These are phyloP conservation scores for Cyclostephanos tholiformis DNA, from an alignment of 108 stramenopile genomes.

Conservation along the genomic window DNA sequence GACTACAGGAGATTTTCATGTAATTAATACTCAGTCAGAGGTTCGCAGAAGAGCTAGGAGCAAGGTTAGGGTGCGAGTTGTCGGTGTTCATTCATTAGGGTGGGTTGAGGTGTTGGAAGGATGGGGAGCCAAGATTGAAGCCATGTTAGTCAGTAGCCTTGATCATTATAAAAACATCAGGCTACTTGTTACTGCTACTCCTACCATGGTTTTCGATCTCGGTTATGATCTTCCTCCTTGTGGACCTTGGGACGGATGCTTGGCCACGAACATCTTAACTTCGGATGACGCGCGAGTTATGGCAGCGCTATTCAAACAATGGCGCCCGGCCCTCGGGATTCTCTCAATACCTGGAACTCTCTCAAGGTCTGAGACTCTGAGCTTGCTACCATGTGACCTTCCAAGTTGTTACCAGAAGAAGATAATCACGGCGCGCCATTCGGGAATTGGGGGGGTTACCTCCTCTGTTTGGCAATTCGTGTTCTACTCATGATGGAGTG, in stretches of 20 bases:
- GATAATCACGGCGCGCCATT: background rate
- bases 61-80: background rate
- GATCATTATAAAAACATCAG: background rate
- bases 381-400: no score
- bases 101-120: background rate
- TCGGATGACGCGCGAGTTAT: background rate
- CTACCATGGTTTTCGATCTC: background rate
- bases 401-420: background rate
- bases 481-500: background rate
- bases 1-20: background rate
- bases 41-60: slow-evolving; percentile 3
- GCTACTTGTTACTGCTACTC: background rate
- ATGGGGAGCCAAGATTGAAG: background rate
- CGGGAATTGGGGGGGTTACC: background rate
- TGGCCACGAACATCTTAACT: background rate
- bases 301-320: no score
- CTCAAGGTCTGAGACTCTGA: no score
- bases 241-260: background rate
- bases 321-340: no score
- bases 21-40: background rate
- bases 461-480: background rate
- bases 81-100: background rate
- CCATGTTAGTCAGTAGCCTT: background rate
- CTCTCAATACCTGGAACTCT: no score
- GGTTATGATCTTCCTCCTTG: background rate